Evolutionary conservation across 1,284 basidiomycete species (phyloP).

Genomic region (Tilletia indica): DNA sequence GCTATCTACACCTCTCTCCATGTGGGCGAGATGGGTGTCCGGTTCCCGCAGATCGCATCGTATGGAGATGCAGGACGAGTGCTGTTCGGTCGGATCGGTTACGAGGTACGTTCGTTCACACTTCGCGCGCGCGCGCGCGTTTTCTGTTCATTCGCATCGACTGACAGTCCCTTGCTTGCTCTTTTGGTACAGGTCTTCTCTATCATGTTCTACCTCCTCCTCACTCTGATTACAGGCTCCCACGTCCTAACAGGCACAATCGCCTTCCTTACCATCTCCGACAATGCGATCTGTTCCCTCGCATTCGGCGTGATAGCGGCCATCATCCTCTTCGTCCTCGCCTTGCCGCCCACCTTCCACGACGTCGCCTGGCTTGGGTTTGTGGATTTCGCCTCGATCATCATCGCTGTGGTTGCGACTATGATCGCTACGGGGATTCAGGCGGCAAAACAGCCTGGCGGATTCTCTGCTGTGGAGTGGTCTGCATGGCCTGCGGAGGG

Average conservation of each 20-base stretch:
- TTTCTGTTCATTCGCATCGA: background rate
- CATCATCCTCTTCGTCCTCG: conserved; percentile 45
- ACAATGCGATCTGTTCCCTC: conserved; percentile 38
- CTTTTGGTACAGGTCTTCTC: conserved; percentile 17
- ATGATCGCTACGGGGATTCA: conserved; percentile 44
- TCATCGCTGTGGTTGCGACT: conserved; percentile 40
- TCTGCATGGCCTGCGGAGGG: conserved; percentile 37
- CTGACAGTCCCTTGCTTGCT: background rate
- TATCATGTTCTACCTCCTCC: conserved; percentile 20
- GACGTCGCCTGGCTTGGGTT: conserved; percentile 46
- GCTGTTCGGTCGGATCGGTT: conserved; percentile 40
- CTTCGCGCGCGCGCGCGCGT: no score
- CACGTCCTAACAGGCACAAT: conserved; percentile 49
- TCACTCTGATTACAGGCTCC: conserved; percentile 30
- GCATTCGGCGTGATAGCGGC: conserved; percentile 45
- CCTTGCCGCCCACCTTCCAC: conserved; percentile 43
- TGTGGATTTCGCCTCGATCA: conserved; percentile 48
- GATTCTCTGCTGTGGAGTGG: conserved; percentile 34
- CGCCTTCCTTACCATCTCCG: conserved; percentile 38
- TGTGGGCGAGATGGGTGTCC: conserved; percentile 41
- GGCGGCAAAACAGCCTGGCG: conserved; percentile 24
- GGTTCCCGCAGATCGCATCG: conserved; percentile 38
- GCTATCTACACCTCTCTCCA: conserved; percentile 43
- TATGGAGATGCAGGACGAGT: conserved; percentile 41
- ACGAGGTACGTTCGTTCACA: conserved; percentile 23